Conservation (phyloP, 177 flowering plant genomes). For the Telopea speciosissima region DNA sequence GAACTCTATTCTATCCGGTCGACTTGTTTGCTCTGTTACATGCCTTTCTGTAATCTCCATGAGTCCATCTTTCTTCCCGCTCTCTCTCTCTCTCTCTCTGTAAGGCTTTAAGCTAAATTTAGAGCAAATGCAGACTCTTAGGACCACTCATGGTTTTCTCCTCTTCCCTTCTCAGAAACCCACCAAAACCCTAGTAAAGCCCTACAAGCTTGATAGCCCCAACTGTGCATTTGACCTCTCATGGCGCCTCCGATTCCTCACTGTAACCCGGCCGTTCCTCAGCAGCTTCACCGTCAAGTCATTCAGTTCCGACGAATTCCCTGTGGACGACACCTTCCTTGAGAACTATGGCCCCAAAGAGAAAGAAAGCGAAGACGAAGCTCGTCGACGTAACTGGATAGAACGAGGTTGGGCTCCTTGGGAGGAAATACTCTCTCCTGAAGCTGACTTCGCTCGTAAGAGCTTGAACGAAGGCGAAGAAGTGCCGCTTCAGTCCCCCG, state of each 20-base stretch:
- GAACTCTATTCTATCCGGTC: no score
- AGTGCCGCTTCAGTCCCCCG: slow-evolving; percentile 67
- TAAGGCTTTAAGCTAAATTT: no score
- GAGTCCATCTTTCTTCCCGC: no score
- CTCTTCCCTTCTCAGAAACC: slow-evolving; percentile 10
- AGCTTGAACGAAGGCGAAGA: slow-evolving; percentile 91
- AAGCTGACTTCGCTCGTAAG: slow-evolving; percentile 74
- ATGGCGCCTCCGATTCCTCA: slow-evolving; percentile 10
- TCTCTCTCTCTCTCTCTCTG: no score
- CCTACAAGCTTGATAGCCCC: slow-evolving; percentile 19
- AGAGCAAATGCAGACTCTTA: slow-evolving; percentile 36
- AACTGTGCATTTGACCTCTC: slow-evolving; percentile 5
- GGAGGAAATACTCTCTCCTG: slow-evolving; percentile 86
- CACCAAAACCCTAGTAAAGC: slow-evolving; percentile 31
- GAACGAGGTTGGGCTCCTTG: slow-evolving; percentile 97
- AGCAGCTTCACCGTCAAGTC: slow-evolving; percentile 20
- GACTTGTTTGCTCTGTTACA: no score
- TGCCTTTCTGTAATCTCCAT: no score
- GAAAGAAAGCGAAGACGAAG: slow-evolving; percentile 72
- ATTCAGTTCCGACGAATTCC: slow-evolving; percentile 67
- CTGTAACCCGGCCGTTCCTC: slow-evolving; percentile 4
- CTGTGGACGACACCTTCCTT: slow-evolving; percentile 72
- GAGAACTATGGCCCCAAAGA: slow-evolving; percentile 48
- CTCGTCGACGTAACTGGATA: slow-evolving; percentile 73
- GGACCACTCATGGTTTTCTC: slow-evolving; percentile 21